These are phyloP conservation scores for Solanum peruvianum DNA, from an alignment of 257 asterid species.

Conservation along the genomic window DNA sequence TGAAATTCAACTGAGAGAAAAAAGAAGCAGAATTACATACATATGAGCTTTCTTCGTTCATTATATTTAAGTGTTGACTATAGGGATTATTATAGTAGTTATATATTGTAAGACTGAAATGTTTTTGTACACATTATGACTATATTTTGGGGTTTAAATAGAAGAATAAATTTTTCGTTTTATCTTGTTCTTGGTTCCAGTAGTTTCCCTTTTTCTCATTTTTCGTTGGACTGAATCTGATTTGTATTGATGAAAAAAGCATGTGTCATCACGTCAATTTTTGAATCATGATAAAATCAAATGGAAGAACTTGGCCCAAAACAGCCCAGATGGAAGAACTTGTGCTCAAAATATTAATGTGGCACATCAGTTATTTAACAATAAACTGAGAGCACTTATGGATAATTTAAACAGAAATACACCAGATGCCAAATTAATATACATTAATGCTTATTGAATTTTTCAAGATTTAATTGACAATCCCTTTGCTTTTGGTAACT, in stretches of 20 bases:
- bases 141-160: too few species aligned
- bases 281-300: too few species aligned
- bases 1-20: background rate
- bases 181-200: too few species aligned
- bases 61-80: background rate
- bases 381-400: slow-evolving; percentile 40
- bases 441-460: slow-evolving; percentile 63
- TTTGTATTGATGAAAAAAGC: too few species aligned
- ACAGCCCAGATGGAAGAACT: slow-evolving; percentile 71
- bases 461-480: slow-evolving; percentile 62
- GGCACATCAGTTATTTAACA: slow-evolving; percentile 70
- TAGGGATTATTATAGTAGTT: background rate
- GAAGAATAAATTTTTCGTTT: too few species aligned
- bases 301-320: slow-evolving; percentile 82
- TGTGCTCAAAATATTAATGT: slow-evolving; percentile 55
- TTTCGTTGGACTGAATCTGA: too few species aligned
- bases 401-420: slow-evolving; percentile 51
- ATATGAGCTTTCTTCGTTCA: background rate
- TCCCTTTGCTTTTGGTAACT: slow-evolving; percentile 56
- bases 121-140: too few species aligned
- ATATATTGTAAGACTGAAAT: background rate
- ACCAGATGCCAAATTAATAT: slow-evolving; percentile 47
- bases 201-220: too few species aligned
- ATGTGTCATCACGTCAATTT: too few species aligned
- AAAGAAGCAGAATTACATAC: background rate